A percentile compares a stretch with the other conserved stretches of the same genome.
phyloP scores from a whole-genome alignment of 2,329 filamentous ascomycete species.

The Westerdykella ornata region DNA sequence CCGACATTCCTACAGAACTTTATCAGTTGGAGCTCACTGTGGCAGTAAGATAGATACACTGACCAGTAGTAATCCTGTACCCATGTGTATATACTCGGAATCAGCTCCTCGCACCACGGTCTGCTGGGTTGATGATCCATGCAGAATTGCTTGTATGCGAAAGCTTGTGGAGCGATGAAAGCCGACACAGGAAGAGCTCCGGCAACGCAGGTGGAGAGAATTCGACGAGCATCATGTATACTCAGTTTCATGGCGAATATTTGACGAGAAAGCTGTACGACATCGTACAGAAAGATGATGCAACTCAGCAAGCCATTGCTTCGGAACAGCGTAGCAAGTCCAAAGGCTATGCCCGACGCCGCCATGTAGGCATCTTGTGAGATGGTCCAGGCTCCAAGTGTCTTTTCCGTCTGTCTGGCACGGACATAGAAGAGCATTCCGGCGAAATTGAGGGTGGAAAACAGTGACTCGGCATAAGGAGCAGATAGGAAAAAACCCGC shows the following conservation, averaged over 20 bases:
- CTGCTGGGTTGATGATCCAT: slow-evolving; percentile 27
- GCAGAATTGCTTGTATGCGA: slow-evolving; percentile 65
- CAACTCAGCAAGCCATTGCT: slow-evolving; percentile 85
- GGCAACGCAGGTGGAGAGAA: slow-evolving; percentile 56
- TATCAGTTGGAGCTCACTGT: slow-evolving; percentile 1
- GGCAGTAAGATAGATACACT: slow-evolving; percentile 25
- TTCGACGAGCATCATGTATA: slow-evolving; percentile 43
- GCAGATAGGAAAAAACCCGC: slow-evolving; percentile 85
- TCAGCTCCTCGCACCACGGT: slow-evolving; percentile 65
- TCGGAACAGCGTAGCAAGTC: slow-evolving; percentile 64
- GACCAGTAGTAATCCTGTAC: slow-evolving; percentile 90
- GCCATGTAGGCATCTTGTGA: slow-evolving; percentile 45
- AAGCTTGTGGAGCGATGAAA: slow-evolving; percentile 62
- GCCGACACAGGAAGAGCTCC: slow-evolving; percentile 63
- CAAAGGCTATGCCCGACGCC: slow-evolving; percentile 62
- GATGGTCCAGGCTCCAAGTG: slow-evolving; percentile 28
- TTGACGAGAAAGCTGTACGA: slow-evolving; percentile 35
- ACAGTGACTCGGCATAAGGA: slow-evolving; percentile 75
- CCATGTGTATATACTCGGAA: slow-evolving; percentile 86
- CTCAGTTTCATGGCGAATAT: slow-evolving; percentile 32
- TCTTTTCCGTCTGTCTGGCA: slow-evolving; percentile 15
- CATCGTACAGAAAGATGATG: slow-evolving; percentile 57
- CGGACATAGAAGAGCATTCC: slow-evolving; percentile 65
- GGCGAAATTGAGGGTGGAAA: slow-evolving; percentile 67
- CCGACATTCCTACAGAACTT: slow-evolving; percentile 67